Percentiles rank a stretch among this genome's conserved stretches.
Evolutionary conservation across 2,329 filamentous ascomycete genomes (phyloP).

Genomic region (Aspergillus fischeri): DNA sequence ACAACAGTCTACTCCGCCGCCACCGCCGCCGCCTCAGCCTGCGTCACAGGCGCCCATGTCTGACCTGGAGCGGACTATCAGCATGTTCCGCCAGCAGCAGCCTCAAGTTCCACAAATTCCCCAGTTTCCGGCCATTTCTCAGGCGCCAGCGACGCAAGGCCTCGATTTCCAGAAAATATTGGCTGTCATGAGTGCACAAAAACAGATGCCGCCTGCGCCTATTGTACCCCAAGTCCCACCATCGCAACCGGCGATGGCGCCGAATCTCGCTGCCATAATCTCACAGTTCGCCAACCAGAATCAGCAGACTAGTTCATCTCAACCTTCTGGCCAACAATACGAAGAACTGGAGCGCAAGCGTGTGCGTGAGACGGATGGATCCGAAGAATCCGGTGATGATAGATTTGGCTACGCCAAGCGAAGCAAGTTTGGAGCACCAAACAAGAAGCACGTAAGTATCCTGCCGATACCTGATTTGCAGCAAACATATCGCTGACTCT

Average conservation of each 20-base stretch:
- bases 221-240: constrained; percentile 22
- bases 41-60: constrained; percentile 18
- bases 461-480: not conserved
- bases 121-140: constrained; percentile 23
- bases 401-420: constrained; percentile 32
- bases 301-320: constrained; percentile 14
- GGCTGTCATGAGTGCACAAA: constrained; percentile 34
- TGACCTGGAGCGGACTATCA: constrained; percentile 36
- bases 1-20: constrained; percentile 27
- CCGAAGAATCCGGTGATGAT: constrained; percentile 31
- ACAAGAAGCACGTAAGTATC: constrained; percentile 36
- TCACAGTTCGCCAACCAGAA: constrained; percentile 28
- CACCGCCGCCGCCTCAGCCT: constrained; percentile 24
- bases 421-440: constrained; percentile 28
- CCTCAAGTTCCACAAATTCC: constrained; percentile 25
- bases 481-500: constrained; percentile 9
- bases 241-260: constrained; percentile 25
- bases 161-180: constrained; percentile 39
- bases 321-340: constrained; percentile 21
- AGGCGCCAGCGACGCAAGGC: constrained; percentile 21
- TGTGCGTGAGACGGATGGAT: constrained; percentile 30
- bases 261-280: constrained; percentile 34
- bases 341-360: constrained; percentile 42
- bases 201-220: constrained; percentile 32
- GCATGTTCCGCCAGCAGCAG: constrained; percentile 34